Evolutionary conservation across 371 early-diverging fungal genomes (phyloP).

Genomic region (Mortierella sp.): DNA sequence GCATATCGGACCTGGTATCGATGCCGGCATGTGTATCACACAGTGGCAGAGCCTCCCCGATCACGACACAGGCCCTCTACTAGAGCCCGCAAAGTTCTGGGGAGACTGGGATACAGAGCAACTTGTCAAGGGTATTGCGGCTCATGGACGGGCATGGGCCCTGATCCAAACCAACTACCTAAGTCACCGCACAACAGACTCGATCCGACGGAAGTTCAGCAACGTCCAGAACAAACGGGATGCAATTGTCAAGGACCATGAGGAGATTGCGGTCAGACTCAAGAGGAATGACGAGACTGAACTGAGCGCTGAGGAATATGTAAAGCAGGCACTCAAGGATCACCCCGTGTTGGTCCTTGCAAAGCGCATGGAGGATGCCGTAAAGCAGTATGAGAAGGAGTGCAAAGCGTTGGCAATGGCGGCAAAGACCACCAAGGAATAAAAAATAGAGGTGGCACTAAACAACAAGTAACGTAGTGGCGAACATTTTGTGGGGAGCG

Average conservation of each 20-base stretch:
- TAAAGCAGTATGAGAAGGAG: background rate
- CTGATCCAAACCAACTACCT: constrained; percentile 21
- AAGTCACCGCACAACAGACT: constrained; percentile 26
- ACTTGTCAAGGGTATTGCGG: constrained; percentile 11
- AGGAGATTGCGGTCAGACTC: background rate
- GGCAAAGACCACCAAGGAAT: no score
- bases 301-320: constrained; percentile 8
- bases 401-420: no score
- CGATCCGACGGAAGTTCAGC: constrained; percentile 43
- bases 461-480: no score
- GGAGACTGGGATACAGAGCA: constrained; percentile 8
- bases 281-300: constrained; percentile 2
- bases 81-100: constrained; percentile 24
- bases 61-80: background rate
- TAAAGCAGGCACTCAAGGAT: background rate
- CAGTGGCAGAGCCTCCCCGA: constrained; percentile 32
- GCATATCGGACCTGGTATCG: constrained; percentile 47
- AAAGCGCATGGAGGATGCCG: background rate
- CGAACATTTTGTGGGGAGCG: no score
- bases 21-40: constrained; percentile 32
- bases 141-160: constrained; percentile 25
- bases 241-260: background rate
- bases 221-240: constrained; percentile 19
- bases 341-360: background rate
- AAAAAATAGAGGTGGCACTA: no score